phyloP scores from a whole-genome alignment of 495 filamentous ascomycete genomes.

The Gamarada debralockiae region DNA sequence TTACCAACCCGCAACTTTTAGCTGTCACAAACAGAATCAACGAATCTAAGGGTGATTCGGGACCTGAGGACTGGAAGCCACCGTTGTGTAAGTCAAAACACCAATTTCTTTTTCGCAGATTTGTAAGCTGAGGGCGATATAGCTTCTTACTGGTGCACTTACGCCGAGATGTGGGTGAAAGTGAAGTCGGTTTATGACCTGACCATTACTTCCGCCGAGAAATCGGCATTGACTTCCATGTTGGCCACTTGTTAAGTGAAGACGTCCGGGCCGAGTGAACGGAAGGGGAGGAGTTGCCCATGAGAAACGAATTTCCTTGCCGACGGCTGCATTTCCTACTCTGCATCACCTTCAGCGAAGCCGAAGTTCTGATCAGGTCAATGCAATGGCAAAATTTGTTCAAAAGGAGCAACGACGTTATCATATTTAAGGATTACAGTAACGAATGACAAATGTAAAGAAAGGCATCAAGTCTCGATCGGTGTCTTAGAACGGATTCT shows the following conservation, averaged over 20 bases:
- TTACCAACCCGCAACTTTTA: conserved; percentile 64
- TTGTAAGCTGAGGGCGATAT: background rate
- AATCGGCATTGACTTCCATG: conserved; percentile 60
- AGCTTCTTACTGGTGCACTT: conserved; percentile 68
- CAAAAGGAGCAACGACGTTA: too few relatives aligned
- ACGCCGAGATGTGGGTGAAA: conserved; percentile 65
- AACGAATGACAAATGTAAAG: too few relatives aligned
- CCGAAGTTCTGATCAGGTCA: too few relatives aligned
- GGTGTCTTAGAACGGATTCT: too few relatives aligned
- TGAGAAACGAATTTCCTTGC: too few relatives aligned
- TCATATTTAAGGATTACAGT: too few relatives aligned
- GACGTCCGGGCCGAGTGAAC: background rate
- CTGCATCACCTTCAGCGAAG: too few relatives aligned
- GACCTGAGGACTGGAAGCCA: conserved; percentile 73
- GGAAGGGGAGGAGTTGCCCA: too few relatives aligned
- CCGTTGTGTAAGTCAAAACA: conserved; percentile 48
- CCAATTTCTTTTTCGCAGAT: too few relatives aligned
- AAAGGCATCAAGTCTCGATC: too few relatives aligned
- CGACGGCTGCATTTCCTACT: too few relatives aligned
- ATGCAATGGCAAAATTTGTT: too few relatives aligned
- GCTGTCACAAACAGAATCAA: conserved; percentile 76
- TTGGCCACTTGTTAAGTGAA: conserved; percentile 53
- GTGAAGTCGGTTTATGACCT: conserved; percentile 63
- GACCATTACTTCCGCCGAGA: conserved; percentile 57
- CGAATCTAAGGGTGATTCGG: conserved; percentile 60